Evolutionary conservation across 2,329 filamentous ascomycete genomes (phyloP).

Genomic region (Septoria petroselini): DNA sequence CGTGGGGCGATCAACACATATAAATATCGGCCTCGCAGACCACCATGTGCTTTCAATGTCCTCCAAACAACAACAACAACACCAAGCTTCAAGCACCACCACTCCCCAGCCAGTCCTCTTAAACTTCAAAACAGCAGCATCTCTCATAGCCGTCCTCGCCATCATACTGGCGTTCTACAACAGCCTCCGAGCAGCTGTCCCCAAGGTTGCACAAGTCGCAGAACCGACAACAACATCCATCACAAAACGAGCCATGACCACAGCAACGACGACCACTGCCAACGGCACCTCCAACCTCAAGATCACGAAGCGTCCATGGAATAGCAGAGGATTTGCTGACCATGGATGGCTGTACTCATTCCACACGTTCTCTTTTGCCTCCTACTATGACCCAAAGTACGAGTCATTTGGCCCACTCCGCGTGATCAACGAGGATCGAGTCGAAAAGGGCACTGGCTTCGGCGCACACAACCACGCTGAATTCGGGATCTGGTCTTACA

Average conservation of each 20-base stretch:
- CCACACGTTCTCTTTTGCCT: slow-evolving; percentile 81
- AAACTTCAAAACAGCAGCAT: slow-evolving; percentile 32
- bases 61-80: slow-evolving; percentile 22
- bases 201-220: slow-evolving; percentile 28
- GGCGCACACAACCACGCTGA: slow-evolving; percentile 81
- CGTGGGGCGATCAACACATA: too few relatives aligned
- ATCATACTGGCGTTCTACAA: slow-evolving; percentile 48
- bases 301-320: slow-evolving; percentile 70
- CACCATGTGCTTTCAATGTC: slow-evolving; percentile 26
- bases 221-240: slow-evolving; percentile 7
- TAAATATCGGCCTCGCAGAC: slow-evolving; percentile 16
- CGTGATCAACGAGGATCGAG: slow-evolving; percentile 86
- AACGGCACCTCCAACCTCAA: slow-evolving; percentile 45
- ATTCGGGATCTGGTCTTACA: slow-evolving; percentile 87
- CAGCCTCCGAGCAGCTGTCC: slow-evolving; percentile 40
- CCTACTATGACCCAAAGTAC: slow-evolving; percentile 64
- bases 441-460: slow-evolving; percentile 70
- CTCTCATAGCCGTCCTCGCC: slow-evolving; percentile 39
- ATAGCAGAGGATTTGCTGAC: slow-evolving; percentile 69
- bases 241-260: slow-evolving; percentile 39
- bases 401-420: slow-evolving; percentile 71
- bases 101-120: slow-evolving; percentile 14
- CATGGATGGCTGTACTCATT: slow-evolving; percentile 87
- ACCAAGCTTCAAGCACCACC: slow-evolving; percentile 4
- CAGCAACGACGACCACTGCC: slow-evolving; percentile 36